phyloP scores from a whole-genome alignment of 805 yeast genomes.

The Lipomyces yamanashiensis region DNA sequence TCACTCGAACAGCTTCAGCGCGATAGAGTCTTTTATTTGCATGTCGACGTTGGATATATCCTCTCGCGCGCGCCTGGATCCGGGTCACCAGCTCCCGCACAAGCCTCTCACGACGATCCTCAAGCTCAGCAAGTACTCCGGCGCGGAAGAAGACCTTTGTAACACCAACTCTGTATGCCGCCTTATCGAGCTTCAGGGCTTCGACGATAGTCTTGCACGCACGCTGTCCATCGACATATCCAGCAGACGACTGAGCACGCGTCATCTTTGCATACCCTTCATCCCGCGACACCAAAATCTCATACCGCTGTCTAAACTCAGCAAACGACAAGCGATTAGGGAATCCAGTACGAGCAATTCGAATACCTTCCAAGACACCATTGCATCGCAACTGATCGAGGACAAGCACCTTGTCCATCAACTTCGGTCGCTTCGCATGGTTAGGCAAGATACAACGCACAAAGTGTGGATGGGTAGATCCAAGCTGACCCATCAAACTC shows the following conservation, averaged over 20 bases:
- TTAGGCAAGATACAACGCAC: conserved; percentile 96
- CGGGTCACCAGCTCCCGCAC: conserved; percentile 59
- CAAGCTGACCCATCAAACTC: conserved; percentile 70
- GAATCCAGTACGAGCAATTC: conserved; percentile 96
- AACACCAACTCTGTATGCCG: conserved; percentile 67
- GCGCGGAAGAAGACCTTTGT: conserved; percentile 76
- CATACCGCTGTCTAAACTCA: conserved; percentile 77
- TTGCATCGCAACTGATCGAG: conserved; percentile 91
- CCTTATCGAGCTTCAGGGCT: conserved; percentile 62
- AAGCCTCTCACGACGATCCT: conserved; percentile 71
- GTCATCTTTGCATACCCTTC: conserved; percentile 8
- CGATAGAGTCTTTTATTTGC: conserved; percentile 58
- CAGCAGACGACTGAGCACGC: conserved; percentile 2
- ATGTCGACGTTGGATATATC: conserved; percentile 58
- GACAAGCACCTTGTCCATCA: conserved; percentile 75
- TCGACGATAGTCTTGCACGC: conserved; percentile 71
- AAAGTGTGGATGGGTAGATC: conserved; percentile 90
- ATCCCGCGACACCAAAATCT: conserved; percentile 61
- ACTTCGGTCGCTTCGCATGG: conserved; percentile 67
- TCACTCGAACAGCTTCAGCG: conserved; percentile 69
- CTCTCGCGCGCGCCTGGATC: conserved; percentile 71
- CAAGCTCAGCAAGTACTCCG: conserved; percentile 78
- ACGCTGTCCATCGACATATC: conserved; percentile 58
- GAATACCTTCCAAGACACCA: conserved; percentile 96
- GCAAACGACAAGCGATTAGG: conserved; percentile 89